Evolutionary conservation across 1,284 basidiomycete genomes (phyloP).

Genomic region (Phaffia rhodozyma): DNA sequence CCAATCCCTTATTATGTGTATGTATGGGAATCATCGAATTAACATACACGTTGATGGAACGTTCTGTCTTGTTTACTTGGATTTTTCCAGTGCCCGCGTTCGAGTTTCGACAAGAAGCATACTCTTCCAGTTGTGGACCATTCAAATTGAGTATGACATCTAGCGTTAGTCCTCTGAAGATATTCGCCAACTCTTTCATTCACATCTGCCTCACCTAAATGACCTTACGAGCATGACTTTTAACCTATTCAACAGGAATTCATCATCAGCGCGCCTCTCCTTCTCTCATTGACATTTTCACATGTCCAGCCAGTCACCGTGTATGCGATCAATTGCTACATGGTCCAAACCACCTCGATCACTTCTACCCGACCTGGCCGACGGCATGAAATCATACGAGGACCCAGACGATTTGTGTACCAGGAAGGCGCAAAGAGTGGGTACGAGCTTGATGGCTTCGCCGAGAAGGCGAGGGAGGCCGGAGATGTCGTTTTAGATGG

Average conservation of each 20-base stretch:
- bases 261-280: constrained; percentile 4
- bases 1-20: no score
- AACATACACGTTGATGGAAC: no score
- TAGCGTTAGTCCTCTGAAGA: neutral
- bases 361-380: neutral
- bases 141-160: neutral
- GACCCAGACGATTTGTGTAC: neutral
- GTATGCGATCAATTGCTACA: constrained; percentile 12
- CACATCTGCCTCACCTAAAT: neutral
- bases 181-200: no score
- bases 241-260: neutral
- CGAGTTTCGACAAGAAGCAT: constrained; percentile 1
- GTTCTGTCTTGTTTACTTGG: neutral
- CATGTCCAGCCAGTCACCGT: constrained; percentile 3
- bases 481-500: constrained; percentile 7
- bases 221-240: neutral
- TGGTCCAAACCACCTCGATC: constrained; percentile 6
- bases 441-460: constrained; percentile 1
- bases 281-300: neutral
- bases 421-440: neutral
- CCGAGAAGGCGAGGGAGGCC: neutral
- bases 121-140: neutral
- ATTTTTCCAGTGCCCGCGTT: neutral
- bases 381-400: neutral
- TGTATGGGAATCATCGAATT: no score